Percentiles rank a stretch among this genome's conserved stretches.
phyloP scores from a whole-genome alignment of 768 basidiomycete genomes.

The Trametes cubensis region DNA sequence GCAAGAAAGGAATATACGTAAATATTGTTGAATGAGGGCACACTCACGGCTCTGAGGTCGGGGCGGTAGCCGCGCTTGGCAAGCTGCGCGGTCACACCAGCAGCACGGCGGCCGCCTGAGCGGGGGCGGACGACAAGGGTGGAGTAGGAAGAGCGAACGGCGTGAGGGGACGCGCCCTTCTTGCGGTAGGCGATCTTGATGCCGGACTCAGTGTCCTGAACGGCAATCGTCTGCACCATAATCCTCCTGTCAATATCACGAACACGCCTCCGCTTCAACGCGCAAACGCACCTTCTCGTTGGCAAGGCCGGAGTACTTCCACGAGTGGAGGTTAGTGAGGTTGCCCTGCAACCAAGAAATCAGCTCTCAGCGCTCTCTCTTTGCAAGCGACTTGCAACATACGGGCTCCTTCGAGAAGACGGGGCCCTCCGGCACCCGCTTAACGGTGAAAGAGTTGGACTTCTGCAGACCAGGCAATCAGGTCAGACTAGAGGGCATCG shows the following conservation, averaged over 20 bases:
- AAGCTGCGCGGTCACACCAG: conserved; percentile 60
- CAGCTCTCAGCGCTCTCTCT: conserved; percentile 17
- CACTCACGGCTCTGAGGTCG: conserved; percentile 75
- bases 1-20: conserved; percentile 2
- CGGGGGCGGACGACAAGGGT: conserved; percentile 62
- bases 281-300: conserved; percentile 67
- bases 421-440: conserved; percentile 70
- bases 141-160: conserved; percentile 52
- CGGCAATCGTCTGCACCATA: conserved; percentile 59
- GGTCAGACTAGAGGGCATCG: background rate
- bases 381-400: conserved; percentile 34
- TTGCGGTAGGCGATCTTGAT: conserved; percentile 70
- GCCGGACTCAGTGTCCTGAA: conserved; percentile 55
- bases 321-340: conserved; percentile 85
- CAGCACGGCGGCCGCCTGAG: conserved; percentile 70
- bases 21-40: background rate
- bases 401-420: conserved; percentile 86
- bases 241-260: background rate
- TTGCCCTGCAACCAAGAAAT: conserved; percentile 60
- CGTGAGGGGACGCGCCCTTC: conserved; percentile 53
- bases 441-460: conserved; percentile 85
- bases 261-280: background rate
- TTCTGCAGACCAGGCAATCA: conserved; percentile 49
- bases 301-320: conserved; percentile 88
- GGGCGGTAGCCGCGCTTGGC: conserved; percentile 75